Conservation (phyloP, 2,329 filamentous ascomycete genomes). For the Colletotrichum orchidophilum region DNA sequence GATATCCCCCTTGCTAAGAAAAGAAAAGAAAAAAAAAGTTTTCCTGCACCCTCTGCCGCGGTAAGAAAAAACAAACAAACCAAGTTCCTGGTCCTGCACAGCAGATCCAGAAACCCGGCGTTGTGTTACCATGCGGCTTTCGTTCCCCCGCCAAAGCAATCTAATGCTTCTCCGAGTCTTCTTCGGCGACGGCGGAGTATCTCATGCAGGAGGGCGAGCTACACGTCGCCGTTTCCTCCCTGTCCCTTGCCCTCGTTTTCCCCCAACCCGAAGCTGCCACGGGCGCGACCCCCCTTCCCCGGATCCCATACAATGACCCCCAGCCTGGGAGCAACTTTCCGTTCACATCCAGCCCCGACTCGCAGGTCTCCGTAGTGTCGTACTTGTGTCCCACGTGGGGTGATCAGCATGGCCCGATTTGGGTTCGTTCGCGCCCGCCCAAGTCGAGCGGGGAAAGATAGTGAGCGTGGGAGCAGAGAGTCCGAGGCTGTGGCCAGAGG, state of each 20-base stretch:
- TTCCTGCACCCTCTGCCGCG: slow-evolving; percentile 41
- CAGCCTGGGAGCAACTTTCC: slow-evolving; percentile 11
- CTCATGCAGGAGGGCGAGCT: slow-evolving; percentile 28
- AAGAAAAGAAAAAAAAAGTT: slow-evolving; percentile 40
- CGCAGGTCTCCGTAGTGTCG: slow-evolving; percentile 27
- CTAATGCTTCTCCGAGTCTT: slow-evolving; percentile 12
- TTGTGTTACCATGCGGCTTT: slow-evolving; percentile 16
- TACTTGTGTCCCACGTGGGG: slow-evolving; percentile 27
- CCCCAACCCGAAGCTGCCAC: slow-evolving; percentile 4
- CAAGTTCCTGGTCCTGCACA: slow-evolving; percentile 12
- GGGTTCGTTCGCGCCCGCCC: slow-evolving; percentile 23
- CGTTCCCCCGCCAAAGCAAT: slow-evolving; percentile 6
- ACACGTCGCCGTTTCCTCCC: slow-evolving; percentile 21
- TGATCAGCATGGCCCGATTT: slow-evolving; percentile 31
- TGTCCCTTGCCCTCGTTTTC: background rate
- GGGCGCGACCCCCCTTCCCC: slow-evolving; percentile 20
- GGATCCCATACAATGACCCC: slow-evolving; percentile 32
- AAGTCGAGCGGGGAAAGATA: background rate
- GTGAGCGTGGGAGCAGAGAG: slow-evolving; percentile 18
- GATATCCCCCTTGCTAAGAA: slow-evolving; percentile 32
- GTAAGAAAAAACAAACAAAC: background rate
- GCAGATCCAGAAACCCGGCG: slow-evolving; percentile 3
- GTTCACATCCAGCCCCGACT: slow-evolving; percentile 28
- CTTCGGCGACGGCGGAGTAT: background rate
- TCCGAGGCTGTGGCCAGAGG: slow-evolving; percentile 26